Evolutionary conservation across 148 eudicot genomes (phyloP).

Genomic region (Bassia scoparia): DNA sequence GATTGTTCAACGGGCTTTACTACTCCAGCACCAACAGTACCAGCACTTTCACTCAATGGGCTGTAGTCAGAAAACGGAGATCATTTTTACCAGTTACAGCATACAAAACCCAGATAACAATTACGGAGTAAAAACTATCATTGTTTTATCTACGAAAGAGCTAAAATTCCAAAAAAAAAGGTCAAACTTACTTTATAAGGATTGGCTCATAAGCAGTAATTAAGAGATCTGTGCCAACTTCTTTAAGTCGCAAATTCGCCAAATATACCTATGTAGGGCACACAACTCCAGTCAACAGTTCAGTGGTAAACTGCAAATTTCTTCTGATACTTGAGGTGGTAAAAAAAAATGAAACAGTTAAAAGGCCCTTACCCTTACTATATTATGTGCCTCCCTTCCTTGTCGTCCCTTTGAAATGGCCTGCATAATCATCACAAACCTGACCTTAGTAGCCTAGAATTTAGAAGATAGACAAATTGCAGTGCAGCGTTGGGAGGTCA

Average conservation of each 20-base stretch:
- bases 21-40: conserved; percentile 72
- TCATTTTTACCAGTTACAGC: neutral
- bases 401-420: conserved; percentile 92
- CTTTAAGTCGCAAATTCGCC: conserved; percentile 88
- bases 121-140: neutral
- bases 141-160: neutral
- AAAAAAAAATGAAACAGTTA: neutral
- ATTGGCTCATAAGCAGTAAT: conserved; percentile 83
- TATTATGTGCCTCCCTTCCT: conserved; percentile 90
- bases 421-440: conserved; percentile 34
- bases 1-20: conserved; percentile 70
- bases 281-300: conserved; percentile 1
- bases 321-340: neutral
- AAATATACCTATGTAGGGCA: conserved; percentile 62
- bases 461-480: neutral
- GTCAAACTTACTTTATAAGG: conserved; percentile 59
- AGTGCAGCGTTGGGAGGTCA: neutral
- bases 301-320: neutral
- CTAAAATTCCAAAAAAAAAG: neutral
- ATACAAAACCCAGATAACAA: neutral
- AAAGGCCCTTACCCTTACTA: conserved; percentile 50
- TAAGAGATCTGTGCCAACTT: conserved; percentile 75
- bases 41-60: conserved; percentile 82
- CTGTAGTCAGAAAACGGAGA: conserved; percentile 31
- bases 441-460: neutral